Conservation (phyloP, 192 early-diverging fungal genomes). For the Podila epicladia region DNA sequence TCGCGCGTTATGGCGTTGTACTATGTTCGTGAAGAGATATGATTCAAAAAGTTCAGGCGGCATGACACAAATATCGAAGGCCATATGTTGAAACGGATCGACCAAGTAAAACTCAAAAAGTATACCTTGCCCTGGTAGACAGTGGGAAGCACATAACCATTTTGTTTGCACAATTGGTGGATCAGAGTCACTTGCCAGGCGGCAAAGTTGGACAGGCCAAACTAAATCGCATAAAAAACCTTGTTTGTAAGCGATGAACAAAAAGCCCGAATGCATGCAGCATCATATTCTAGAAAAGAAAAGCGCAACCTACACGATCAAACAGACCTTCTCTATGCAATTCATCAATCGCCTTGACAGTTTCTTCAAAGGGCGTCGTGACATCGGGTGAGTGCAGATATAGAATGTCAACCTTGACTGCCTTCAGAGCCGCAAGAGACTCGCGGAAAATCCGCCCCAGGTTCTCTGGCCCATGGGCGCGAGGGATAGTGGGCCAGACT, state of each 20-base stretch:
- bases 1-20: conserved; percentile 56
- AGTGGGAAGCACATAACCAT: conserved; percentile 50
- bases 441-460: conserved; percentile 31
- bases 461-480: conserved; percentile 54
- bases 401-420: conserved; percentile 66
- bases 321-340: conserved; percentile 67
- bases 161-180: conserved; percentile 51
- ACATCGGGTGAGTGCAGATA: conserved; percentile 73
- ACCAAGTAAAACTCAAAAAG: neutral
- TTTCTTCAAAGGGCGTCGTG: conserved; percentile 61
- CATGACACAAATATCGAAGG: too few species aligned
- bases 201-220: conserved; percentile 52
- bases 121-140: conserved; percentile 56
- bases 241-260: neutral
- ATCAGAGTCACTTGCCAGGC: conserved; percentile 52
- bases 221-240: conserved; percentile 13
- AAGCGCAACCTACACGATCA: conserved; percentile 40
- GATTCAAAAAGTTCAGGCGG: too few species aligned
- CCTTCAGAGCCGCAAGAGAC: conserved; percentile 61
- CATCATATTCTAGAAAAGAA: neutral
- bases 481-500: conserved; percentile 56
- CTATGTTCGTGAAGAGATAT: neutral
- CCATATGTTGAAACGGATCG: too few species aligned
- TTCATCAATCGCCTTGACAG: conserved; percentile 65
- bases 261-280: neutral